Percentiles rank a stretch among this genome's conserved stretches.
Evolutionary conservation across 129 eudicot genomes (phyloP).

Genomic region (Oenanthe sinensis): DNA sequence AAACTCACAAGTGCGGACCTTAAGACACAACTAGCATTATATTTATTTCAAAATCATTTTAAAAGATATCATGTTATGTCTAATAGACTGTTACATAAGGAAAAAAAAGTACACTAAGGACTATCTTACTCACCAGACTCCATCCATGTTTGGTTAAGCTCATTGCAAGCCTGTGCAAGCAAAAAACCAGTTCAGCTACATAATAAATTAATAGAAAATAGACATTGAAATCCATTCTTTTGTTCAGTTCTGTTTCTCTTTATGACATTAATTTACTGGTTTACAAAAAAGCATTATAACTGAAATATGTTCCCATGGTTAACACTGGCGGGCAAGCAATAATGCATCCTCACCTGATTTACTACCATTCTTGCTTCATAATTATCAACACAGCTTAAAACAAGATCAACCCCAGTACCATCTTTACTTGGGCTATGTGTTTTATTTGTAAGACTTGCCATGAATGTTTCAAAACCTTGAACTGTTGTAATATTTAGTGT

Average conservation of each 20-base stretch:
- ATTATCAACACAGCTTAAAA: constrained; percentile 95
- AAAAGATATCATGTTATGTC: neutral
- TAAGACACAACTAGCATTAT: neutral
- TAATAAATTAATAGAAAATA: neutral
- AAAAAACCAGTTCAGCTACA: constrained; percentile 19
- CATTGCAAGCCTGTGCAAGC: constrained; percentile 86
- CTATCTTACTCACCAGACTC: constrained; percentile 64
- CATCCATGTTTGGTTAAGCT: constrained; percentile 95
- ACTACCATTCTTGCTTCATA: constrained; percentile 99
- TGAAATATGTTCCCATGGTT: neutral
- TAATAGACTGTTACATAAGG: neutral
- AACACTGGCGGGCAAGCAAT: neutral
- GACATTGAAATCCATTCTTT: neutral
- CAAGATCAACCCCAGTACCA: constrained; percentile 87
- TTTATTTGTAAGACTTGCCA: constrained; percentile 75
- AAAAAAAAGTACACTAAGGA: neutral
- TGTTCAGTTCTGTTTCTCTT: neutral
- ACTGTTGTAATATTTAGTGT: constrained; percentile 93
- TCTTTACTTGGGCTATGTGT: constrained; percentile 51
- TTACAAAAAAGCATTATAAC: neutral
- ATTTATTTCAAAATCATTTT: neutral
- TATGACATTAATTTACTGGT: neutral
- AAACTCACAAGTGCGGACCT: neutral
- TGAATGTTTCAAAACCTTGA: constrained; percentile 87
- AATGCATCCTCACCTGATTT: constrained; percentile 64